phyloP scores from a whole-genome alignment of 83 land plant species.

The Picea mariana region DNA sequence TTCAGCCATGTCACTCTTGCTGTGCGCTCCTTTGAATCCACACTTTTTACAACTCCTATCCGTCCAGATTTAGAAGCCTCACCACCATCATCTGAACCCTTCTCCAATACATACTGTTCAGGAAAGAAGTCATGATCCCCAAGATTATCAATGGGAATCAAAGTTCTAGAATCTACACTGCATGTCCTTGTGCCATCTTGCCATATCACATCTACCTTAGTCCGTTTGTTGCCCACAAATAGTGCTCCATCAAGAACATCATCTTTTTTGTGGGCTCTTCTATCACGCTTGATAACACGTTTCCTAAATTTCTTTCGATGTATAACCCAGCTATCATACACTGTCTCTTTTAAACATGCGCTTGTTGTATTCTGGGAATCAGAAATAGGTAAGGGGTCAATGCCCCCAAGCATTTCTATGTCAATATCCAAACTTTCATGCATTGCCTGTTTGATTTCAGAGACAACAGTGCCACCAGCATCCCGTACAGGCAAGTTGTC shows the following conservation, averaged over 20 bases:
- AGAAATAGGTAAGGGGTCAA: slow-evolving; percentile 17
- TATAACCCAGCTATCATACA: slow-evolving; percentile 44
- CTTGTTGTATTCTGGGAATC: slow-evolving; percentile 27
- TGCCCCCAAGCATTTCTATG: slow-evolving; percentile 2
- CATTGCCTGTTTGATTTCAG: neutral
- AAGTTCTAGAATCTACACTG: slow-evolving; percentile 46
- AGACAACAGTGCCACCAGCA: slow-evolving; percentile 3
- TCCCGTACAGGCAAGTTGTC: neutral
- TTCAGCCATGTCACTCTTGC: slow-evolving; percentile 84
- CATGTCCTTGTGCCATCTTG: slow-evolving; percentile 76
- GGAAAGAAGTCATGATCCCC: slow-evolving; percentile 93
- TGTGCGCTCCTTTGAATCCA: slow-evolving; percentile 87
- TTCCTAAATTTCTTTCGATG: slow-evolving; percentile 63
- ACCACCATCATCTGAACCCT: slow-evolving; percentile 65
- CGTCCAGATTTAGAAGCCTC: slow-evolving; percentile 49
- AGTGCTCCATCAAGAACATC: slow-evolving; percentile 69
- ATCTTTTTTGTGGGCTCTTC: slow-evolving; percentile 54
- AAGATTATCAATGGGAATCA: slow-evolving; percentile 81
- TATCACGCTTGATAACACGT: slow-evolving; percentile 61
- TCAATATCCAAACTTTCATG: too few relatives aligned
- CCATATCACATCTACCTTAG: slow-evolving; percentile 88
- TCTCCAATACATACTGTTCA: slow-evolving; percentile 91
- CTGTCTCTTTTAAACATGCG: slow-evolving; percentile 37
- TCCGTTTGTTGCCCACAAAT: slow-evolving; percentile 57
- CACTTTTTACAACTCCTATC: slow-evolving; percentile 82